Base-by-base conservation (phyloP, 108 stramenopile species). In the Parietichytrium sp. region DNA sequence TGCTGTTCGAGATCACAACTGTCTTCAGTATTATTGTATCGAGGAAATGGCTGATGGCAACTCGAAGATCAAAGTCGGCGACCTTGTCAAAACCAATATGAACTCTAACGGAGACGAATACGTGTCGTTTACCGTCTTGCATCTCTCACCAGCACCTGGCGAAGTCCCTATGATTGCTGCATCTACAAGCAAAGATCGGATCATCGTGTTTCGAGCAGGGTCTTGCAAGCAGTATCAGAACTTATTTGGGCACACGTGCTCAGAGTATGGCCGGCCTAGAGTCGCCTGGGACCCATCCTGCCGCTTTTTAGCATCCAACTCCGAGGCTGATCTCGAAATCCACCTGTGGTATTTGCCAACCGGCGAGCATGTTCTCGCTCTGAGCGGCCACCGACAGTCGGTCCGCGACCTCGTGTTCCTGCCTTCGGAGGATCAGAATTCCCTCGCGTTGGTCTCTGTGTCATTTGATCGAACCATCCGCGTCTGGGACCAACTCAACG, bases 101-200 rank as follows among this genome's bases (percentile, higher is more conserved):
- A 72, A 72, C 25, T 33, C 61, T 6, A 72, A 72, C 38, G 61
- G 61, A 16, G 61, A 72, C 4, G 61, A 72, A 10, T 72, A 45
- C 20, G 61, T 72, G n/a, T 72, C 61, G 20, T 72, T 72, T 27
- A 7, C 61, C 38, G 61, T 72, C 16, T 42, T 72, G 20, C 38
- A 72, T 27, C 36, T 72, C 38, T 33, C 61, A 16, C 6, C 16
- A 6, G 61, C 61, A 47, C 61, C 61, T n/a, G 61, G 61, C 15
- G 61, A 42, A 10, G 20, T 72, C 38, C 61, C 61, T n/a, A 27
- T 72, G 23, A 33, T 72, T 27, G 61, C 61, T n/a, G 61, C 45
- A 10, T 33, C 61, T 12, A 72, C 61, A n/a, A 42, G 45, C 42
- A 72, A 72, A 38, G 45, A 42, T 27, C 61, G 61, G 6, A 27